Base-by-base conservation (phyloP, 257 asterid species). In the Primulina huaijiensis region DNA sequence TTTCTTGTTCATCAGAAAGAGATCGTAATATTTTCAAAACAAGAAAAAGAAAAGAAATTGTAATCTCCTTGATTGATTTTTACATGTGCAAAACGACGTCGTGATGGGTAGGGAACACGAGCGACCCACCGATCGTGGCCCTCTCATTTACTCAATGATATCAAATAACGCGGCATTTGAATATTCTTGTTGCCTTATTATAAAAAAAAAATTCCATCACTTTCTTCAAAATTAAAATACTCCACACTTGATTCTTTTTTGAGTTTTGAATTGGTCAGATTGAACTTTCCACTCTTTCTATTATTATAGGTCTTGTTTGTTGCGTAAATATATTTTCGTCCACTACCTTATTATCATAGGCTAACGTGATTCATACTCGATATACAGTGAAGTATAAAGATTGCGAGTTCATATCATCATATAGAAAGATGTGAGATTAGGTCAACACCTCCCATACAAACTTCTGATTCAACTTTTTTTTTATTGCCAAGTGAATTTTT, bases 191-290 rank as follows among this genome's bases (percentile, higher is more conserved):
- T 55, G n/a, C n/a, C 7, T 11, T 43, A 0, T 3, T 43, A 43
- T 43, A 43, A 0, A 38, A 3, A 27, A 27, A 27, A 27, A 23
- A 23, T 0, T 14, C 55, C 7, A 43, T 43, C 55, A 12, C 55
- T 43, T 19, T 9, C 50, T 14, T 46, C 38, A 4, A 50, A 50
- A 50, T 57, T 17, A 17, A 33, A 60, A 40, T 43, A 23, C 34
- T 40, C n/a, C 10, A 2, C 68, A 58, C 67, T 16, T 34, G 21
- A 56, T 40, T 29, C 30, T n/a, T 55, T 40, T 50, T 2, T 2
- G 19, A 43, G 29, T 73, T 69, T 73, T 73, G 92, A 86, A 82
- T 77, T 73, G 83, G 89, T 84, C 91, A 79, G 77, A 14, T 62
- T 67, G 62, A 33, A 65, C 52, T 19, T 70, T 31, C 35, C 43